Percentiles rank a stretch among this genome's conserved stretches.
Evolutionary conservation across 129 eudicot species (phyloP).

Genomic region (Flaveria bidentis): DNA sequence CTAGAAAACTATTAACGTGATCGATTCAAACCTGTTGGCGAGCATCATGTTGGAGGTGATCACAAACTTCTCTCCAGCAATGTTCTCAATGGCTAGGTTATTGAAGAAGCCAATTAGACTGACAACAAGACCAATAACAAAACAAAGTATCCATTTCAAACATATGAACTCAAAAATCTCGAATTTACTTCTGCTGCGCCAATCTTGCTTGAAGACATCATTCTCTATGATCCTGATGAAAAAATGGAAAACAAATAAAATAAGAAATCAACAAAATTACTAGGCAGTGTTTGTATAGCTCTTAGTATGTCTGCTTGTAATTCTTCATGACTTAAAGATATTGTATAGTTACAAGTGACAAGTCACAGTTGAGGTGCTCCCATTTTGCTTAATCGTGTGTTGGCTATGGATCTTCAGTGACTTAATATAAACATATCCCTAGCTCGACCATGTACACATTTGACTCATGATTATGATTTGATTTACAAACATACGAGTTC

Average conservation of each 20-base stretch:
- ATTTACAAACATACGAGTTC: neutral
- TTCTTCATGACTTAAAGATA: neutral
- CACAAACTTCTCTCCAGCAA: constrained; percentile 84
- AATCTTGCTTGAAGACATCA: constrained; percentile 82
- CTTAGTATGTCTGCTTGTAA: neutral
- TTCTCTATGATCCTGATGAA: constrained; percentile 70
- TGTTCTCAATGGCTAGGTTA: constrained; percentile 84
- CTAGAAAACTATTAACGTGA: neutral
- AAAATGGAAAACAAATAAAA: neutral
- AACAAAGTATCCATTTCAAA: constrained; percentile 80
- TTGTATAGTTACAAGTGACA: neutral
- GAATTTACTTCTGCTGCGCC: constrained; percentile 66
- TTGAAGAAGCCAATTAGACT: constrained; percentile 71
- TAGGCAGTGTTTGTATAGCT: neutral
- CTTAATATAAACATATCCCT: neutral
- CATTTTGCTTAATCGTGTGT: neutral
- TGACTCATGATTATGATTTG: neutral
- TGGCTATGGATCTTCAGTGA: neutral
- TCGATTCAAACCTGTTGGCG: constrained; percentile 41
- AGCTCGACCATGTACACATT: neutral
- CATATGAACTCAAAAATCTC: constrained; percentile 61
- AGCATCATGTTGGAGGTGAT: constrained; percentile 89
- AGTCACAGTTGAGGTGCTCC: neutral
- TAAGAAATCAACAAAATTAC: constrained; percentile 16
- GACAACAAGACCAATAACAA: constrained; percentile 57